phyloP scores from a whole-genome alignment of 1,284 basidiomycete genomes.

The Austroboletus niveus region DNA sequence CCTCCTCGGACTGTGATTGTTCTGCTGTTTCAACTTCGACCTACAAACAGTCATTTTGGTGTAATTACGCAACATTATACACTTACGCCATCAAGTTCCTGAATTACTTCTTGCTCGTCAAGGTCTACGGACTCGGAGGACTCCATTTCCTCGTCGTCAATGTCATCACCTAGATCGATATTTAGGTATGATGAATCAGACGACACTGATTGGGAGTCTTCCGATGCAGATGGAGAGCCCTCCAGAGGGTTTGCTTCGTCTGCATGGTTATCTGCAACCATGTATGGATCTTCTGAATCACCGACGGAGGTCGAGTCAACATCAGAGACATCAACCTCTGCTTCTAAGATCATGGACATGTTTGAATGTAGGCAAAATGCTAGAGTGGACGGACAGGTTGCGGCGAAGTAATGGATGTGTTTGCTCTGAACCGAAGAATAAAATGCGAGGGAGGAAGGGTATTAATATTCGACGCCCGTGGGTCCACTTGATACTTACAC shows the following conservation, averaged over 20 bases:
- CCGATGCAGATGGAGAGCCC: neutral
- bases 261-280: conserved; percentile 1
- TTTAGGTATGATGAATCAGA: conserved; percentile 24
- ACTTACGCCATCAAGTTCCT: conserved; percentile 20
- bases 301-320: conserved; percentile 8
- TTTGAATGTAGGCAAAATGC: neutral
- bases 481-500: conserved; percentile 19
- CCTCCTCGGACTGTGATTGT: conserved; percentile 10
- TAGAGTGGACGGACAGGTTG: neutral
- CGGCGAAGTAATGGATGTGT: neutral
- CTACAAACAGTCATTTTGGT: conserved; percentile 9
- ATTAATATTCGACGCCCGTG: conserved; percentile 18
- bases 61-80: neutral
- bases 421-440: neutral
- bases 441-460: neutral
- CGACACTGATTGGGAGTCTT: conserved; percentile 17
- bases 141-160: conserved; percentile 19
- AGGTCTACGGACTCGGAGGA: conserved; percentile 14
- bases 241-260: conserved; percentile 4
- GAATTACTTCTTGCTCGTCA: conserved; percentile 7
- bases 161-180: conserved; percentile 12
- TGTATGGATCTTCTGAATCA: conserved; percentile 16
- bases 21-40: conserved; percentile 12
- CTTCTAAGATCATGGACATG: conserved; percentile 21
- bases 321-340: conserved; percentile 11